Base-by-base conservation (phyloP, 1,284 basidiomycete species). In the Schizopora paradoxa region DNA sequence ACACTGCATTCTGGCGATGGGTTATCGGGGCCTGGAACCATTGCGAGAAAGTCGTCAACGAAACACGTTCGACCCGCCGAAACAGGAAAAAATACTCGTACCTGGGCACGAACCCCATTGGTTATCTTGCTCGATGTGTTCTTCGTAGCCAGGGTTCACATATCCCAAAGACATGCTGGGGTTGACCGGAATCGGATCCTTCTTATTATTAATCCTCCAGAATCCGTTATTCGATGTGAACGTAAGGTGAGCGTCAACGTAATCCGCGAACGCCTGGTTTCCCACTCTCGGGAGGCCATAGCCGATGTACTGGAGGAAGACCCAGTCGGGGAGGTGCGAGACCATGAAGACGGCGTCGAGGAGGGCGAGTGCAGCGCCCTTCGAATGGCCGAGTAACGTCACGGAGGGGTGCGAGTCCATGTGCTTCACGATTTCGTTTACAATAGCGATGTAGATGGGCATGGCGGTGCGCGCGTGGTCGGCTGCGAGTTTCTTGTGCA, bases 131-230 rank as follows among this genome's bases (percentile, higher is more conserved):
- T 55, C 54, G 48, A 68, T 65, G 49, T 68, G 65, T 6, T 61
- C 51, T 56, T 68, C 66, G 28, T 64, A 62, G 6, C 41, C 35
- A 1, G 65, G 56, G 40, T 68, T 66, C 36, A 58, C 57, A 56
- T 58, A 67, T n/a, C 57, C 54, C 10, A 68, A 56, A 42, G 52
- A 53, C 16, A 55, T 59, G 14, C 61, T 61, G 10, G 66, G 66
- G 8, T 67, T 59, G 41, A 57, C 58, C n/a, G 66, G 66, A 6
- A 68, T 62, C 2, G 58, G 58, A 52, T 68, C 66, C 23, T 64
- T 27, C 54, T 62, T 59, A 58, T 67, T 65, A 40, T 61, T 65
- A 25, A 66, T 54, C 55, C 64, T 53, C 52, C 63, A 54, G 54
- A 61, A 16, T 55, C 57, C 49, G 13, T 5, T 6, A 28, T 49